Conservation (phyloP, 2,329 filamentous ascomycete species). For the Botrytis deweyae region DNA sequence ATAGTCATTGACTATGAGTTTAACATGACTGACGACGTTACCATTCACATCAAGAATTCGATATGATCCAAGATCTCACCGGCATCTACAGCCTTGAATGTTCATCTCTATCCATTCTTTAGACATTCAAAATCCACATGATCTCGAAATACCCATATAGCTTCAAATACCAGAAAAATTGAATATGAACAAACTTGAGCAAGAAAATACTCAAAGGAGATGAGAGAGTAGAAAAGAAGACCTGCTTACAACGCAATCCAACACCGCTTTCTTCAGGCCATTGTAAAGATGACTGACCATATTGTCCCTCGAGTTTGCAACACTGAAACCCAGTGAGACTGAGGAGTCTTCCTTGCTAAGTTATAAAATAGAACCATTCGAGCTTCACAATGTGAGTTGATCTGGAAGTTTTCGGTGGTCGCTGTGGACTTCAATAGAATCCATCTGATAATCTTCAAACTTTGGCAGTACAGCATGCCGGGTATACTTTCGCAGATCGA, state of each 20-base stretch:
- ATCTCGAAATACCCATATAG: neutral
- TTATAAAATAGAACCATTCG: neutral
- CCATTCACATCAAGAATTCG: slow-evolving; percentile 48
- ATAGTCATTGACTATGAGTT: slow-evolving; percentile 47
- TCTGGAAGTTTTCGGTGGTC: neutral
- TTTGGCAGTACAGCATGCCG: neutral
- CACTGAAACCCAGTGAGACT: slow-evolving; percentile 23
- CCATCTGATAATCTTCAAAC: neutral
- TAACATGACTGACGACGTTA: slow-evolving; percentile 43
- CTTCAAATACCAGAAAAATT: neutral
- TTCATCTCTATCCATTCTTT: neutral
- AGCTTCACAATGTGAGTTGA: neutral
- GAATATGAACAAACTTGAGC: neutral
- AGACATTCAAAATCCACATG: neutral
- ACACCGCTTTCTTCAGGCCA: slow-evolving; percentile 41
- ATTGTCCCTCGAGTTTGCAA: slow-evolving; percentile 39
- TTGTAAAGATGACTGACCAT: slow-evolving; percentile 42
- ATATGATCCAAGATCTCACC: slow-evolving; percentile 41
- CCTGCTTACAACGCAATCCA: slow-evolving; percentile 40
- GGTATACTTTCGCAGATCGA: neutral
- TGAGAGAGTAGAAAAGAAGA: neutral
- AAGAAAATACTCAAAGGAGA: too few species aligned
- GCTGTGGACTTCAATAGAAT: neutral
- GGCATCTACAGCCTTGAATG: slow-evolving; percentile 36
- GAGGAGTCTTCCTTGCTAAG: neutral